phyloP scores from a whole-genome alignment of 2,329 filamentous ascomycete species.

The Cladophialophora bantiana region DNA sequence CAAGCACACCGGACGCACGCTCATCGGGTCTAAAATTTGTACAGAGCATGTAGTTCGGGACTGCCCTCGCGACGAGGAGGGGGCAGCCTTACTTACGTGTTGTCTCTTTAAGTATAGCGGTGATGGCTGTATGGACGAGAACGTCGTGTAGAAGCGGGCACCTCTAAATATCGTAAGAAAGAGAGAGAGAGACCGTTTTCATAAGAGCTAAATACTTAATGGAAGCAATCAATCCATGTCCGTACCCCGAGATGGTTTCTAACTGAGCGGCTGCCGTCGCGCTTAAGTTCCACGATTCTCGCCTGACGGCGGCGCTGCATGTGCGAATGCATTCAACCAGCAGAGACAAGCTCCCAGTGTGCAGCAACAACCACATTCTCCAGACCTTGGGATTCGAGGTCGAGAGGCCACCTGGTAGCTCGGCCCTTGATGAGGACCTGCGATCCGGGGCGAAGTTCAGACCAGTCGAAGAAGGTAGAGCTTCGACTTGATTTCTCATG shows the following conservation, averaged over 20 bases:
- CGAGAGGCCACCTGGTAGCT: conserved; percentile 29
- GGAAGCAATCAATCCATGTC: not conserved
- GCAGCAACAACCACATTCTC: conserved; percentile 23
- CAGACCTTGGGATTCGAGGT: conserved; percentile 1
- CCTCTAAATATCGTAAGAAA: not conserved
- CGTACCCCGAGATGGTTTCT: not conserved
- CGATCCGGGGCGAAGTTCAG: conserved; percentile 17
- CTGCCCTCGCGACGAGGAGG: no score
- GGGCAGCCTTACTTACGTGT: no score
- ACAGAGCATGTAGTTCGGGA: no score
- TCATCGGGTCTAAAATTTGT: no score
- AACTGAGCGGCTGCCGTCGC: not conserved
- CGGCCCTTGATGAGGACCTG: conserved; percentile 28
- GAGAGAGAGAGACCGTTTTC: not conserved
- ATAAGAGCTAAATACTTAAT: not conserved
- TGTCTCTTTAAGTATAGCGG: no score
- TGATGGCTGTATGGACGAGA: no score
- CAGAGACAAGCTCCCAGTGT: conserved; percentile 28
- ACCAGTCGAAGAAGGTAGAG: not conserved
- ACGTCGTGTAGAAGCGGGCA: no score
- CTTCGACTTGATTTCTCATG: conserved; percentile 6
- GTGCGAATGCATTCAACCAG: not conserved
- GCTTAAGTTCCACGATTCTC: not conserved
- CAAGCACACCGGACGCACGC: no score
- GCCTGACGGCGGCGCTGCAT: not conserved